Conservation (phyloP, 2,329 filamentous ascomycete species). For the Periconia sp. region DNA sequence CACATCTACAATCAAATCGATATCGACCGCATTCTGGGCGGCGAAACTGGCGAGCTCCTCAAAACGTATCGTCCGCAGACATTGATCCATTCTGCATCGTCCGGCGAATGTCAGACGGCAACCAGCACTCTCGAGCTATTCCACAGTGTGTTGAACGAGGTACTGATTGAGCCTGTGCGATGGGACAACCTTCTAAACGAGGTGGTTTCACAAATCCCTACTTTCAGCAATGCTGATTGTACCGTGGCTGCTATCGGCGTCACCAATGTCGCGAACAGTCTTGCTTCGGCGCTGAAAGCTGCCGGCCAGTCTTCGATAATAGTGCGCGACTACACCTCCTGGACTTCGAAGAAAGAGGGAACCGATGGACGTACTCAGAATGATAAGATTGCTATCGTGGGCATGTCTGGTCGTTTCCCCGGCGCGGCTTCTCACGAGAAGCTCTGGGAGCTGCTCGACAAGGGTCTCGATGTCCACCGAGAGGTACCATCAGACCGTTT, state of each 20-base stretch:
- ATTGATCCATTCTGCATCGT: conserved; percentile 55
- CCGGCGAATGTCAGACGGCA: conserved; percentile 53
- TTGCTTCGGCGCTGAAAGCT: conserved; percentile 61
- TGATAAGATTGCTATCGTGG: conserved; percentile 83
- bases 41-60: conserved; percentile 47
- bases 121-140: conserved; percentile 55
- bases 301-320: conserved; percentile 54
- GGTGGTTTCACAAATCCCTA: conserved; percentile 54
- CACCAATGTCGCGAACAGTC: conserved; percentile 61
- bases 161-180: conserved; percentile 54
- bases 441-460: conserved; percentile 76
- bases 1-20: conserved; percentile 61
- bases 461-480: conserved; percentile 76
- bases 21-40: conserved; percentile 57
- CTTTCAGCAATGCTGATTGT: conserved; percentile 47
- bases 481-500: conserved; percentile 74
- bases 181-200: conserved; percentile 58
- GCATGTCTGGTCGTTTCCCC: conserved; percentile 79
- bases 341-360: conserved; percentile 41
- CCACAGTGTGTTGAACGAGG: conserved; percentile 51
- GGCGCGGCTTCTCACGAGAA: conserved; percentile 73
- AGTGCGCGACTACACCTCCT: conserved; percentile 53
- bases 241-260: conserved; percentile 58
- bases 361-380: conserved; percentile 56
- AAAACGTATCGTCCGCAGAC: conserved; percentile 50